These are phyloP conservation scores for Mycena floridula DNA, from an alignment of 768 basidiomycete species.

Conservation along the genomic window DNA sequence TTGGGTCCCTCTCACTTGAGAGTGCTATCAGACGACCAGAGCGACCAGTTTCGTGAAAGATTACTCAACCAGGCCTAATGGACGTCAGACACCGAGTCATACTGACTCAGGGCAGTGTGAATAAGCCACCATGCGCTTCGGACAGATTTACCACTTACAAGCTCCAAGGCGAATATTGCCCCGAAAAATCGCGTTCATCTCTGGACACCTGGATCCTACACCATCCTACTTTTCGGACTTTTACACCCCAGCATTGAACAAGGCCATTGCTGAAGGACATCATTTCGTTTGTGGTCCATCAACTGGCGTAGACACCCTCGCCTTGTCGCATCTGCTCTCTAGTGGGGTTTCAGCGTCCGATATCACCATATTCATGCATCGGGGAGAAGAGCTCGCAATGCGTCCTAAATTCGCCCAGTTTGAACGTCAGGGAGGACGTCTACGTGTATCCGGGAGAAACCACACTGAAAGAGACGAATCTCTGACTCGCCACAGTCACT, in stretches of 20 bases:
- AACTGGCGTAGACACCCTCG: slow-evolving; percentile 14
- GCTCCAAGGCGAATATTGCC: no score
- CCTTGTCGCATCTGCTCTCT: slow-evolving; percentile 12
- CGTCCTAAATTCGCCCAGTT: slow-evolving; percentile 8
- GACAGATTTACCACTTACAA: no score
- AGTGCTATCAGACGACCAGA: no score
- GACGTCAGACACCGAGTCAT: no score
- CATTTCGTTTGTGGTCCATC: slow-evolving; percentile 17
- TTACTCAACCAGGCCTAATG: no score
- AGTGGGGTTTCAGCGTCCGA: slow-evolving; percentile 8
- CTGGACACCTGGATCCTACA: slow-evolving; percentile 8
- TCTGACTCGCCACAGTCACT: slow-evolving; percentile 21
- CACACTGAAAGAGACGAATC: slow-evolving; percentile 21
- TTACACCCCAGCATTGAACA: slow-evolving; percentile 10
- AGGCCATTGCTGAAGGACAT: slow-evolving; percentile 14
- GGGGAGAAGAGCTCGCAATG: slow-evolving; percentile 8
- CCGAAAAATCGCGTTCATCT: slow-evolving; percentile 9
- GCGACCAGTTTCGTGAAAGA: no score
- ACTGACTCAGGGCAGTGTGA: no score
- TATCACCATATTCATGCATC: slow-evolving; percentile 16
- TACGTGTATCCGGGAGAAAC: slow-evolving; percentile 14
- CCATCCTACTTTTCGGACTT: slow-evolving; percentile 12
- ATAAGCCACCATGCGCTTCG: no score
- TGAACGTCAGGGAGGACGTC: slow-evolving; percentile 10
- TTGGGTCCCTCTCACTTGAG: no score